Evolutionary conservation across 805 yeast genomes (phyloP), one percentile per base, ranked within the genome.

Genomic region (Ogataea sp.): DNA sequence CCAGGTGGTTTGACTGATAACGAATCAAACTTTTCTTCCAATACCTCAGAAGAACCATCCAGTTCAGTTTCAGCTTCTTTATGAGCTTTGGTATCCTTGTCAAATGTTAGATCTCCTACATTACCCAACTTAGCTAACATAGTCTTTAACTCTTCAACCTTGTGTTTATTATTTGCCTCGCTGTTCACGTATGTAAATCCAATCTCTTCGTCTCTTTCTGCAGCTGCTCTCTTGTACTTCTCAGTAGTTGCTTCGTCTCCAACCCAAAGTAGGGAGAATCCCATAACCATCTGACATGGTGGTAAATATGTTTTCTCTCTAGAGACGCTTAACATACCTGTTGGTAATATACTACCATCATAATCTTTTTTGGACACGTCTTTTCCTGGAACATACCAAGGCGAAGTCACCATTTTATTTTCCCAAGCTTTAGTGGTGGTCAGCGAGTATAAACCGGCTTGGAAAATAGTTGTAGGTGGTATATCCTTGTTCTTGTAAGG

Each of bases 341-440:
- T 64, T 1, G 78, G 71, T 35, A 88, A 61, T 18, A 80, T 63
- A 4, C 67, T 56, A 0, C 76, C 78, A 47, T 66, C 69, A 40
- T 68, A 68, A 49, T 84, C 89, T 37, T 73, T 73, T 51, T 87
- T 85, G 1, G 87, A 75, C 2, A 90, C 70, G 35, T 77, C 80
- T 15, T 59, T 56, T 2, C 88, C 88, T 28, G 68, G 70, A n/a
- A 84, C 75, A 74, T 78, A 83, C 94, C 95, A 88, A 2, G 96
- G 82, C 2, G 95, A 79, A 0, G 85, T 75, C 1, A 86, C 75
- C 24, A 82, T 70, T 55, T 89, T 90, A 39, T 82, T 74, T 30
- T 81, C 89, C 98, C 98, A 93, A 0, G 96, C 95, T 32, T 73
- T 78, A 8, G 95, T 81, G 0, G 90, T 71, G 18, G 89, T 73